Base-by-base conservation (phyloP, 352 stramenopile genomes). In the Pythium utonaiense region DNA sequence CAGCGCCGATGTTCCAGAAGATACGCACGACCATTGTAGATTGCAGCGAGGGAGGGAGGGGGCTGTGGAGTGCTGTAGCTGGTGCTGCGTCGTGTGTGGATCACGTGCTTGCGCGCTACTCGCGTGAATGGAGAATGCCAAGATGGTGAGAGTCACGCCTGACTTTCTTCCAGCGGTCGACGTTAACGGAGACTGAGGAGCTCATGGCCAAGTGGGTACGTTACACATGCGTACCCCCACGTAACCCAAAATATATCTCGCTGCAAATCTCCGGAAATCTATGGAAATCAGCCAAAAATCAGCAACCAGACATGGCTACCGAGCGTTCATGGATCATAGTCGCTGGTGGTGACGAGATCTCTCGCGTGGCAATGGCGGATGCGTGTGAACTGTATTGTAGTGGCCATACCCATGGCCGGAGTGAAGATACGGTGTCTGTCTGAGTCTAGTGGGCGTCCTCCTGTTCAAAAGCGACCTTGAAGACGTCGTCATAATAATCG, bases 401-500 rank as follows among this genome's bases (percentile, higher is more conserved):
- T n/a, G n/a, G n/a, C n/a, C n/a, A n/a, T n/a, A n/a, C n/a, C n/a
- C n/a, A n/a, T n/a, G n/a, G n/a, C n/a, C n/a, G n/a, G n/a, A n/a
- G n/a, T n/a, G n/a, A n/a, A n/a, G n/a, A n/a, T n/a, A n/a, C n/a
- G n/a, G n/a, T n/a, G n/a, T n/a, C n/a, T n/a, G n/a, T n/a, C n/a
- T n/a, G n/a, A n/a, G 40, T 66, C 60, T 66, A 66, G 21, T 62
- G 17, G 31, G 30, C n/a, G 12, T 67, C 55, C 41, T 76, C 53
- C 50, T 87, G 60, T 55, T 91, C 84, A 68, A 99, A 98, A 28
- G 94, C 95, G 57, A 97, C 81, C 58, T 96, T 88, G 71, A 91
- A 98, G 48, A 99, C 97, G 68, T 98, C 92, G 48, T 97, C 86
- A 73, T 99, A 99, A 70, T 96, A 93, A 62, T 97, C 89, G 44